These are phyloP conservation scores for Sicyos baderoa DNA, from an alignment of 306 rosid species.

Conservation along the genomic window DNA sequence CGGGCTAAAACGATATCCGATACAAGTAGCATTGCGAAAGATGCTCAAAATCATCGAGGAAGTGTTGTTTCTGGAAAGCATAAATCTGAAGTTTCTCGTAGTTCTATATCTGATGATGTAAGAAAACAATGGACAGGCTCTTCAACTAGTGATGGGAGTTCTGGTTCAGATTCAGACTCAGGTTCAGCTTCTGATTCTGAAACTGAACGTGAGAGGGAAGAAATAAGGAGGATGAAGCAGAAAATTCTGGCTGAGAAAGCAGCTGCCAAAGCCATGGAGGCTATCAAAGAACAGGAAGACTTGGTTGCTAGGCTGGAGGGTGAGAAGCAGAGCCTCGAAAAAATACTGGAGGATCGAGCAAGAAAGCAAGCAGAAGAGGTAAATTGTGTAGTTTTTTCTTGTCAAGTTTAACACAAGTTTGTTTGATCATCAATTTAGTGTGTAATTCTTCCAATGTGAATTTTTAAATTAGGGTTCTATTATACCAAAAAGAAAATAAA, in stretches of 20 bases:
- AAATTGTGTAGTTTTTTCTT: neutral
- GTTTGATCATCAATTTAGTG: neutral
- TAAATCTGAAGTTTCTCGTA: constrained; percentile 34
- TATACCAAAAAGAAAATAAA: neutral
- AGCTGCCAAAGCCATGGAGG: constrained; percentile 72
- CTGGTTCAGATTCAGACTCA: constrained; percentile 59
- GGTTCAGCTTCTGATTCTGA: constrained; percentile 84
- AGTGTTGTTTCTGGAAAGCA: constrained; percentile 36
- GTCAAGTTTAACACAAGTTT: neutral
- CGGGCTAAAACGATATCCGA: constrained; percentile 28
- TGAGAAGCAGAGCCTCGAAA: constrained; percentile 90
- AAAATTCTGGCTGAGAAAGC: constrained; percentile 75
- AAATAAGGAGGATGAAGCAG: constrained; percentile 61
- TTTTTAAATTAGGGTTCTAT: neutral
- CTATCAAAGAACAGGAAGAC: constrained; percentile 75
- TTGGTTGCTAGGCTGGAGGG: constrained; percentile 92
- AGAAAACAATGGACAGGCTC: constrained; percentile 35
- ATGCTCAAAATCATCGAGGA: constrained; percentile 31
- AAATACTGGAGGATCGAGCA: constrained; percentile 82
- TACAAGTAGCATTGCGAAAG: constrained; percentile 28
- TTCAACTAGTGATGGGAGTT: constrained; percentile 53
- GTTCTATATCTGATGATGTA: constrained; percentile 50
- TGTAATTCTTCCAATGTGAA: neutral
- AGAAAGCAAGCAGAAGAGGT: constrained; percentile 92
- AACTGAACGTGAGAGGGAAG: constrained; percentile 74